phyloP scores from a whole-genome alignment of 2,329 filamentous ascomycete species.

The Ceratocystis ficicola region DNA sequence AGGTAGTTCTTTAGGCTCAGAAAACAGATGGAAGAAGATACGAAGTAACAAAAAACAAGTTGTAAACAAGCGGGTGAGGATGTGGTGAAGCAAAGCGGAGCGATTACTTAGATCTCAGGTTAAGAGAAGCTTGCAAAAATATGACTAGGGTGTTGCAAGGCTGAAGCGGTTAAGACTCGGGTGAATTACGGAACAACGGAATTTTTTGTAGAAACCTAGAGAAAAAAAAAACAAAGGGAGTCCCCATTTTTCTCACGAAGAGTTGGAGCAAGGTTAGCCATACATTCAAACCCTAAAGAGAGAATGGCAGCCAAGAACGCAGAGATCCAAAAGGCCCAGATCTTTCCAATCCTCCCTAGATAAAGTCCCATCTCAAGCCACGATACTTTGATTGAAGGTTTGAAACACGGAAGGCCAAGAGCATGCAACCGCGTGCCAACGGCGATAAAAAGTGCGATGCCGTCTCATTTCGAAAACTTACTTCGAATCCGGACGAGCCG shows the following conservation, averaged over 20 bases:
- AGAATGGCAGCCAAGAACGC: not conserved
- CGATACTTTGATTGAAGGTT: slow-evolving; percentile 5
- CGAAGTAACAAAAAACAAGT: slow-evolving; percentile 16
- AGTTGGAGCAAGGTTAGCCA: not conserved
- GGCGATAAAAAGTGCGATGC: not conserved
- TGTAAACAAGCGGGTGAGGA: slow-evolving; percentile 12
- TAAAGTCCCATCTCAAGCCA: not conserved
- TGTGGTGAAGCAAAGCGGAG: slow-evolving; percentile 12
- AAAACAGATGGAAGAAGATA: slow-evolving; percentile 15
- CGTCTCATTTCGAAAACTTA: not conserved
- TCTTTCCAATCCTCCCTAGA: too few species aligned
- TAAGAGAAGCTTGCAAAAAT: slow-evolving; percentile 11
- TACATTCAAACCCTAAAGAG: not conserved
- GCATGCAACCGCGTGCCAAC: not conserved
- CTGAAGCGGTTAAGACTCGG: slow-evolving; percentile 15
- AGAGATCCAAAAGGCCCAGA: not conserved
- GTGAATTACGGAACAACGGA: not conserved
- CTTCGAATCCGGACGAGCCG: not conserved
- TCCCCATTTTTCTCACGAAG: not conserved
- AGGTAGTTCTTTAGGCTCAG: slow-evolving; percentile 14
- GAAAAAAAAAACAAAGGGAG: not conserved
- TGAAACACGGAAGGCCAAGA: slow-evolving; percentile 5
- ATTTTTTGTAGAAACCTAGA: not conserved
- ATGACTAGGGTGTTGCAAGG: slow-evolving; percentile 13
- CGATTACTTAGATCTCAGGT: slow-evolving; percentile 10